phyloP scores from a whole-genome alignment of 1,284 basidiomycete genomes.

The Ceratobasidium sp. region DNA sequence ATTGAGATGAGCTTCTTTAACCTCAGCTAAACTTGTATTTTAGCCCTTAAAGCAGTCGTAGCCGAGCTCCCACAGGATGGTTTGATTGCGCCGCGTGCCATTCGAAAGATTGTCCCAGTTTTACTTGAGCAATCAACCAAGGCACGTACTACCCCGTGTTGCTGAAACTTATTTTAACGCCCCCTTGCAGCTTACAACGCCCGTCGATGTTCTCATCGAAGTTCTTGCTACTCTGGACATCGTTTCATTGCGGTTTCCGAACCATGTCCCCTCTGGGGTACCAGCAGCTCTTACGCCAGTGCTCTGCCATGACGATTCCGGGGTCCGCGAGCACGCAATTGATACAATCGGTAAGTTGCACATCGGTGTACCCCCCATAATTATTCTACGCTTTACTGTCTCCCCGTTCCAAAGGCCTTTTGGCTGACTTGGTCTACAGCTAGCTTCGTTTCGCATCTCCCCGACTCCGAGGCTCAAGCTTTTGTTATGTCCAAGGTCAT shows the following conservation, averaged over 20 bases:
- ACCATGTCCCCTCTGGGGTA: constrained; percentile 61
- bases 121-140: constrained; percentile 79
- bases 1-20: too few species aligned
- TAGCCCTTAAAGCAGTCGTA: constrained; percentile 94
- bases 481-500: constrained; percentile 68
- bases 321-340: constrained; percentile 91
- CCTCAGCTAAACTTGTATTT: too few species aligned
- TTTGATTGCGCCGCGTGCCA: constrained; percentile 80
- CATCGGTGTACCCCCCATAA: not conserved
- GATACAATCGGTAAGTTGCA: constrained; percentile 66
- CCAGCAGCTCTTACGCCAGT: constrained; percentile 80
- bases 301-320: constrained; percentile 77
- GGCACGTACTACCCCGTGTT: constrained; percentile 60
- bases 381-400: too few species aligned
- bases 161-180: constrained; percentile 46
- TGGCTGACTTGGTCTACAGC: constrained; percentile 55
- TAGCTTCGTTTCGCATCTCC: constrained; percentile 77
- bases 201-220: constrained; percentile 87
- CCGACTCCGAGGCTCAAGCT: constrained; percentile 64
- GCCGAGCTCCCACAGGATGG: constrained; percentile 85
- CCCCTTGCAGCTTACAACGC: constrained; percentile 65
- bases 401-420: too few species aligned
- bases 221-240: constrained; percentile 93
- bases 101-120: constrained; percentile 84
- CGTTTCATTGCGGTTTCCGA: constrained; percentile 86